Base-by-base conservation (phyloP, 2,329 filamentous ascomycete genomes). In the Sarocladium brachiariae region DNA sequence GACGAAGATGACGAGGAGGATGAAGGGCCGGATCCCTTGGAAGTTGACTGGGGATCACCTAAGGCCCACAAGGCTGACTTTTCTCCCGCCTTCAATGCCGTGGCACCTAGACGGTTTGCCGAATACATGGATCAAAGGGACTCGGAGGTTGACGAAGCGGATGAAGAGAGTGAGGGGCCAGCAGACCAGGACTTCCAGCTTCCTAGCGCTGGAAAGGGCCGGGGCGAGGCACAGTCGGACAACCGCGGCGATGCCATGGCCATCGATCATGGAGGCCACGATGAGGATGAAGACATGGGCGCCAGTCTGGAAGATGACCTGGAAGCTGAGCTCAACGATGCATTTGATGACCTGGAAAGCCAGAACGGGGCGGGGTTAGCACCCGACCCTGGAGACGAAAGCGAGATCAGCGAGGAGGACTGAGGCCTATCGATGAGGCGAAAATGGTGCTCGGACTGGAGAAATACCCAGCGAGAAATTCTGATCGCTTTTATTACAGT, bases 341-440 rank as follows among this genome's bases (percentile, higher is more conserved):
- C 53, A 1, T 55, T 55, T 25, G 53, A 55, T 24, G 53, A 39
- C 16, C 37, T 45, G 3, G 48, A 45, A 25, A 67, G 72, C 56
- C 69, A 75, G 53, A 70, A 75, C 23, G 76, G 71, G 31, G 27
- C 27, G 13, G 27, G 7, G 13, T 7, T 7, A 13, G 75, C 69
- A 53, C 69, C 73, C 24, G 71, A 74, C 23, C 21, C 39, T 10
- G 75, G 72, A 34, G 78, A 81, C 49, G 81, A 84, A 63, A 84
- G 81, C 56, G 80, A 83, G 57, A 80, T 84, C 50, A 84, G 81
- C 56, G 81, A 84, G 61, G 81, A 84, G 62, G 81, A 84, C 61
- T 84, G 66, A 19, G 25, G n/a, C n/a, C n/a, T n/a, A n/a, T n/a
- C n/a, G n/a, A n/a, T n/a, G n/a, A n/a, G n/a, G n/a, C n/a, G n/a